Evolutionary conservation across 352 stramenopile genomes (phyloP), one percentile per base, ranked within the genome.

Genomic region (Globisporangium megalacanthum): DNA sequence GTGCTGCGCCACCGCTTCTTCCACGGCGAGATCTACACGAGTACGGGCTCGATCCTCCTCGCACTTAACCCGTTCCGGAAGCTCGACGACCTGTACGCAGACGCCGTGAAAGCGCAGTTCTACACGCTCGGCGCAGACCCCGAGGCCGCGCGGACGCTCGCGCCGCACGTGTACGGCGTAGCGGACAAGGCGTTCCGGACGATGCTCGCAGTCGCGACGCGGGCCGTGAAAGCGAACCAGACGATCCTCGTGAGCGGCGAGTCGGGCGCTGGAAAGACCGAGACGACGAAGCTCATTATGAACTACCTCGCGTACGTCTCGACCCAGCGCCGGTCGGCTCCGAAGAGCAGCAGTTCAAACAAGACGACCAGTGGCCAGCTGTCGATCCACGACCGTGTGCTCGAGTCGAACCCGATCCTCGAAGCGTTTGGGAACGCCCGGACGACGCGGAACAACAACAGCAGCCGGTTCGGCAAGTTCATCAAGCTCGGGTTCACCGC

Each of bases 231-330:
- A 46, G 72, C 68, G 31, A 70, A 94, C 60, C 96, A 99, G 76
- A 97, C 90, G 0, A 97, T 99, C 68, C 79, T 99, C 51, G 92
- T 99, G 36, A 98, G 89, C 10, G 96, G 96, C 6, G 96, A 99
- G 68, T 95, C 76, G 52, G 95, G 96, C 15, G 94, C 94, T 15
- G 95, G 96, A 20, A 98, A 98, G 75, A 98, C 95, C 17, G 94
- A 98, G 55, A 98, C 94, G 6, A 98, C 94, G 7, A 99, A 98
- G 74, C 88, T 98, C 61, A 96, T 98, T 62, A 98, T 99, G 94
- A 84, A 94, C 61, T 99, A 98, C 77, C 70, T 99, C 52, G 83
- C 93, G 29, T 91, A 85, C 39, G 84, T 92, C 19, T 92, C 86
- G n/a, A 77, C 72, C 19, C 66, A 61, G 33, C 72, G 66, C 56